Percentiles rank a stretch among this genome's conserved stretches.
Conservation (phyloP, 1,284 basidiomycete genomes). For the Fistulinella cinereoalba region DNA sequence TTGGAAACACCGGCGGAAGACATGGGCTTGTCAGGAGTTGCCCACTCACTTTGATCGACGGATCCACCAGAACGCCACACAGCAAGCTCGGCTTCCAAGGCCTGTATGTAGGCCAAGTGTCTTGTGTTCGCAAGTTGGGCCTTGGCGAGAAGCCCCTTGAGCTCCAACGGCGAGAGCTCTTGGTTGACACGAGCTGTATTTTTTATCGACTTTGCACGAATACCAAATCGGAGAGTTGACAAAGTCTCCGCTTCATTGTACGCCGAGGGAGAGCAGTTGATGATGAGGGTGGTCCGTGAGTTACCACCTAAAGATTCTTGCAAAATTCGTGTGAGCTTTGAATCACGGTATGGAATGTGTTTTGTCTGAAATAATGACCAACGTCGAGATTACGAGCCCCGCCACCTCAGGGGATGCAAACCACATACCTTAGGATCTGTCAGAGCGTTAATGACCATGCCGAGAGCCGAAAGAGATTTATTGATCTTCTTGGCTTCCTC, state of each 20-base stretch:
- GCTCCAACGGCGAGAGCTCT: constrained; percentile 93
- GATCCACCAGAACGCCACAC: constrained; percentile 88
- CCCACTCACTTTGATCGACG: constrained; percentile 87
- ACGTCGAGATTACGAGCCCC: constrained; percentile 5
- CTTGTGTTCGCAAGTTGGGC: constrained; percentile 83
- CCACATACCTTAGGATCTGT: constrained; percentile 87
- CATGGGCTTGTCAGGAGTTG: constrained; percentile 59
- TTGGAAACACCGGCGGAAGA: constrained; percentile 46
- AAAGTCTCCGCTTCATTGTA: constrained; percentile 98
- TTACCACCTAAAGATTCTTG: constrained; percentile 99
- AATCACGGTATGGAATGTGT: constrained; percentile 98
- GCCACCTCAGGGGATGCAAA: constrained; percentile 1
- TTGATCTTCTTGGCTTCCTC: constrained; percentile 99
- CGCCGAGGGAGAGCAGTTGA: constrained; percentile 97
- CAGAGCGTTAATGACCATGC: constrained; percentile 99
- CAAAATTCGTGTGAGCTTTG: constrained; percentile 97
- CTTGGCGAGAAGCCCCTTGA: constrained; percentile 90
- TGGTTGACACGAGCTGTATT: constrained; percentile 99
- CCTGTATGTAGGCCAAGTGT: constrained; percentile 85
- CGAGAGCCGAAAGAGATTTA: constrained; percentile 95
- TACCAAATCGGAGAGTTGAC: constrained; percentile 97
- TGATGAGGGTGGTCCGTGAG: constrained; percentile 97
- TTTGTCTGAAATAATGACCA: constrained; percentile 63
- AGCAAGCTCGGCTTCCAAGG: constrained; percentile 88
- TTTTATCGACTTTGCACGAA: constrained; percentile 99